phyloP scores from a whole-genome alignment of 306 rosid genomes.

The Lagenaria siceraria region DNA sequence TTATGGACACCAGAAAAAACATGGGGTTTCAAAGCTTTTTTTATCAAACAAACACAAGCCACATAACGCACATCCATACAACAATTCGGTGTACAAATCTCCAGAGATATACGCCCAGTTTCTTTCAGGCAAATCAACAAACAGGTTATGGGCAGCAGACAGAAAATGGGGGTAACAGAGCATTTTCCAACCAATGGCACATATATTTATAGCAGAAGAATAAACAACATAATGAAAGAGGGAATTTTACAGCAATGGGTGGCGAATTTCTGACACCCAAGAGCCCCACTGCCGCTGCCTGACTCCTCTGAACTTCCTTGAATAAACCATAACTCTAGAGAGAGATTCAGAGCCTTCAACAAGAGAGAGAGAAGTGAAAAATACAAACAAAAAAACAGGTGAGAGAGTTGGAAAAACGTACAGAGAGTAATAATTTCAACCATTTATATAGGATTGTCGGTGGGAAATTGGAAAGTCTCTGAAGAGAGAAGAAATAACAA shows the following conservation, averaged over 20 bases:
- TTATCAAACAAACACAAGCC: not conserved
- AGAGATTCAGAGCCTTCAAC: slow-evolving; percentile 6
- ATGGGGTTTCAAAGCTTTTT: not conserved
- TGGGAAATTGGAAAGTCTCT: slow-evolving; percentile 17
- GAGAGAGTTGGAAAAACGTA: slow-evolving; percentile 5
- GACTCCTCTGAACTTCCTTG: slow-evolving; percentile 95
- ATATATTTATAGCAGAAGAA: not conserved
- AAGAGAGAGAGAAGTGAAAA: not conserved
- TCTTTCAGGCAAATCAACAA: not conserved
- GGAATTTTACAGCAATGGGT: slow-evolving; percentile 68
- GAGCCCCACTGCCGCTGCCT: slow-evolving; percentile 99
- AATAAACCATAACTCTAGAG: slow-evolving; percentile 44
- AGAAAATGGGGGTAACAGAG: not conserved
- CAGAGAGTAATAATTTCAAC: not conserved
- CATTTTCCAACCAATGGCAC: not conserved
- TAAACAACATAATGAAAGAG: not conserved
- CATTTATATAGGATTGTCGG: slow-evolving; percentile 49
- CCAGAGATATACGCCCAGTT: not conserved
- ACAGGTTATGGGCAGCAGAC: not conserved
- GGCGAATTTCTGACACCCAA: slow-evolving; percentile 99
- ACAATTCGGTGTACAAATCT: not conserved
- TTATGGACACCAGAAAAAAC: not conserved
- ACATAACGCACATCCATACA: not conserved
- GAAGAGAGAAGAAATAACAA: not conserved
- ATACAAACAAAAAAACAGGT: not conserved